phyloP scores from a whole-genome alignment of 2,329 filamentous ascomycete genomes.

The Helminthosporium solani region DNA sequence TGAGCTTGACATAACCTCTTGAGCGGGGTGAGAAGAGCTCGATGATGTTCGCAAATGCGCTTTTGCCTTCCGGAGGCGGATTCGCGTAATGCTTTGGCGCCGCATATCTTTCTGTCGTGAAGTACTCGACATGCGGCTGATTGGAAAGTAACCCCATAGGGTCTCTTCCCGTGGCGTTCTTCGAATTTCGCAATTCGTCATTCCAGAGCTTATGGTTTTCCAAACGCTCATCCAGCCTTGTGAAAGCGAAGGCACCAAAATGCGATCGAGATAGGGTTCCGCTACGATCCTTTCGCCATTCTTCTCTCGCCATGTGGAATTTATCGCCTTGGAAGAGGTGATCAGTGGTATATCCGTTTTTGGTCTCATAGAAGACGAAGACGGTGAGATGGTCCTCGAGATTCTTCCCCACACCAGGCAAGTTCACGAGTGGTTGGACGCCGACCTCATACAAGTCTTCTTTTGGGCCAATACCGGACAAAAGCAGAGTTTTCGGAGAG shows the following conservation, averaged over 20 bases:
- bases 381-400: not conserved
- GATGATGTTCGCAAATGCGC: constrained; percentile 34
- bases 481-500: not conserved
- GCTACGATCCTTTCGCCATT: constrained; percentile 56
- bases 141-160: constrained; percentile 49
- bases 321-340: too few relatives aligned
- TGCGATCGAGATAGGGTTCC: constrained; percentile 53
- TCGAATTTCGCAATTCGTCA: constrained; percentile 44
- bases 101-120: constrained; percentile 60
- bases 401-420: not conserved
- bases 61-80: constrained; percentile 51
- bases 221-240: constrained; percentile 59
- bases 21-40: constrained; percentile 57
- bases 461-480: not conserved
- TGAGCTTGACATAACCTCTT: constrained; percentile 54
- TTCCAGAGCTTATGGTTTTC: constrained; percentile 56
- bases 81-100: constrained; percentile 57
- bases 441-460: not conserved
- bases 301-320: not conserved
- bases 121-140: constrained; percentile 62
- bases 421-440: not conserved
- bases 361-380: too few relatives aligned
- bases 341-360: too few relatives aligned
- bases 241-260: constrained; percentile 59
- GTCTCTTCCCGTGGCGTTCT: constrained; percentile 46